Evolutionary conservation across 805 yeast species (phyloP).

Genomic region (Candida fluviatilis): DNA sequence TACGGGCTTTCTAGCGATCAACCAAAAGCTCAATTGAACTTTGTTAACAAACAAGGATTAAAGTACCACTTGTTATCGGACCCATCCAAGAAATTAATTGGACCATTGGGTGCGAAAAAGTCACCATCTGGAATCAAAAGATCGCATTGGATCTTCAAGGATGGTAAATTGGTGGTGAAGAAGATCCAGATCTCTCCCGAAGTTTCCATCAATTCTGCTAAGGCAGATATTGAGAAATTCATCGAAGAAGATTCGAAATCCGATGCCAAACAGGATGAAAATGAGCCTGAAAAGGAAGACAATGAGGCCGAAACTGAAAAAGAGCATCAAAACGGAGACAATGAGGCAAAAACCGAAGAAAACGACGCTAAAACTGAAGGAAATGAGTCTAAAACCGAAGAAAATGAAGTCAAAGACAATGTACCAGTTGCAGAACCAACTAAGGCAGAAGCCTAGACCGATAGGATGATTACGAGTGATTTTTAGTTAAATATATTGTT

Average conservation of each 20-base stretch:
- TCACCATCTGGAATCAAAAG: slow-evolving; percentile 71
- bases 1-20: slow-evolving; percentile 82
- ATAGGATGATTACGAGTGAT: neutral
- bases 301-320: slow-evolving; percentile 5
- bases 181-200: slow-evolving; percentile 51
- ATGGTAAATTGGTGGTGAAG: slow-evolving; percentile 61
- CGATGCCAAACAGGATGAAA: slow-evolving; percentile 7
- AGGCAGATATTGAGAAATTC: slow-evolving; percentile 48
- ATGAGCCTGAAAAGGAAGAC: slow-evolving; percentile 6
- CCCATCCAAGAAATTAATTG: slow-evolving; percentile 65
- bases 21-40: slow-evolving; percentile 72
- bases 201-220: slow-evolving; percentile 55
- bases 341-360: slow-evolving; percentile 3
- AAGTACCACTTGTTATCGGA: slow-evolving; percentile 76
- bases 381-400: too few relatives aligned
- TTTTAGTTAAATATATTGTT: neutral
- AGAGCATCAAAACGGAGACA: slow-evolving; percentile 5
- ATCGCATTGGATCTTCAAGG: slow-evolving; percentile 87
- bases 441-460: neutral
- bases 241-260: slow-evolving; percentile 11
- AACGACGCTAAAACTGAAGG: neutral
- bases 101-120: slow-evolving; percentile 79
- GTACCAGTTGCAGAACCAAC: neutral
- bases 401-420: neutral
- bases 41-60: slow-evolving; percentile 67